These are phyloP conservation scores for Meredithiella fracta DNA, from an alignment of 2,329 filamentous ascomycete genomes.

Conservation along the genomic window DNA sequence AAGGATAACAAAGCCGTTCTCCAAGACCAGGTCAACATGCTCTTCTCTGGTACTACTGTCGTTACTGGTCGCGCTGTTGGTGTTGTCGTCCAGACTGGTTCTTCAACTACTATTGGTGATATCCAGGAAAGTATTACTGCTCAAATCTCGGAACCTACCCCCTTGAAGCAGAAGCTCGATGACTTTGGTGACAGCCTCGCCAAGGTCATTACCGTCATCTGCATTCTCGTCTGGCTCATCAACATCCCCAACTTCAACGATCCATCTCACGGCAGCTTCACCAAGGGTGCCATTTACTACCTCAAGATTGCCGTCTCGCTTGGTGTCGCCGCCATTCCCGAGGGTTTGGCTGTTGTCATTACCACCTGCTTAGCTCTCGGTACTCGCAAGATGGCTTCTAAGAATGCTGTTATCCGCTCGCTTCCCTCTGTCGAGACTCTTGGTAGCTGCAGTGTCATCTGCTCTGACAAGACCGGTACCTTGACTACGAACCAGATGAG, in stretches of 20 bases:
- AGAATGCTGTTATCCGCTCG: slow-evolving; percentile 93
- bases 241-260: slow-evolving; percentile 97
- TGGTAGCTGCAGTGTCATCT: slow-evolving; percentile 97
- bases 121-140: slow-evolving; percentile 98
- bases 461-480: slow-evolving; percentile 97
- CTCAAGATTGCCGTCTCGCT: slow-evolving; percentile 98
- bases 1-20: slow-evolving; percentile 74
- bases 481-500: slow-evolving; percentile 99
- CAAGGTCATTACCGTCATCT: slow-evolving; percentile 97
- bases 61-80: slow-evolving; percentile 87
- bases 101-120: slow-evolving; percentile 86
- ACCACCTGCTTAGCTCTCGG: slow-evolving; percentile 95
- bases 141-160: slow-evolving; percentile 94
- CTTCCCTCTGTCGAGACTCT: slow-evolving; percentile 93
- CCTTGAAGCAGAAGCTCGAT: slow-evolving; percentile 95
- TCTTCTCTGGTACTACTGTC: slow-evolving; percentile 96
- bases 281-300: slow-evolving; percentile 98
- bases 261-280: slow-evolving; percentile 78
- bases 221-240: slow-evolving; percentile 92
- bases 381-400: slow-evolving; percentile 95
- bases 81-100: slow-evolving; percentile 76
- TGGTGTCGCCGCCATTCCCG: slow-evolving; percentile 91
- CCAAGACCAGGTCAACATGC: slow-evolving; percentile 94
- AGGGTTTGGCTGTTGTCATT: slow-evolving; percentile 93
- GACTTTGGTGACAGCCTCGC: slow-evolving; percentile 92